Evolutionary conservation across 2,329 filamentous ascomycete genomes (phyloP), one percentile per base, ranked within the genome.

Genomic region (Ilyonectria mors-panacis): DNA sequence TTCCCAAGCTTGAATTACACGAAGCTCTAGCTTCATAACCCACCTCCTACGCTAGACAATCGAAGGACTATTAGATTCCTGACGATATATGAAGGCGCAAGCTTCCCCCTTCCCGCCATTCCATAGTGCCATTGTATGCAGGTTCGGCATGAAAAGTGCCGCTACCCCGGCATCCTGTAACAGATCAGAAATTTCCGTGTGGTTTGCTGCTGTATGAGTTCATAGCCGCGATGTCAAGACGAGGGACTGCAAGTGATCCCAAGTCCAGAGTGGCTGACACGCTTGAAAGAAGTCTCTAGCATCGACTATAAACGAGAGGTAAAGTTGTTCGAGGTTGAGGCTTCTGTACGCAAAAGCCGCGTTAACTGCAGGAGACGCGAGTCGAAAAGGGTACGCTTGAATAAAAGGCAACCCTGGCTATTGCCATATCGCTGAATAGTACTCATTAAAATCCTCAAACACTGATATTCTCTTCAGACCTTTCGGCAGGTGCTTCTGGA

Each of bases 401-500:
- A 6, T 17, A 39, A 2, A 39, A 17, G 10, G 35, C 3, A 13
- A 47, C 19, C 23, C 23, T 4, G 23, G 3, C 23, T 26, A 26
- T 26, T 26, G 23, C 23, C 4, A 26, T 26, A 26, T 26, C 23
- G 23, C 23, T 26, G 23, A 3, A n/a, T 37, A 37, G 2, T 39
- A 10, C 12, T 54, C 53, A 23, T 58, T 26, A 9, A 63, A 63
- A n/a, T 63, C 53, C n/a, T 63, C 60, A 10, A 63, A 58, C 30
- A 63, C 15, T 1, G 60, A 28, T 19, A 63, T 2, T 33, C 23
- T 58, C 33, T 19, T 63, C 12, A 63, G 26, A 13, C 39, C 42
- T 1, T 13, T 50, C 8, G 53, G 60, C 8, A 63, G 44, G 23
- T 33, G 13, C 19, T 21, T 17, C 21, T n/a, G 21, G 44, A 47